Evolutionary conservation across 2,329 filamentous ascomycete species (phyloP).

Genomic region (Scortechinia acanthostroma): DNA sequence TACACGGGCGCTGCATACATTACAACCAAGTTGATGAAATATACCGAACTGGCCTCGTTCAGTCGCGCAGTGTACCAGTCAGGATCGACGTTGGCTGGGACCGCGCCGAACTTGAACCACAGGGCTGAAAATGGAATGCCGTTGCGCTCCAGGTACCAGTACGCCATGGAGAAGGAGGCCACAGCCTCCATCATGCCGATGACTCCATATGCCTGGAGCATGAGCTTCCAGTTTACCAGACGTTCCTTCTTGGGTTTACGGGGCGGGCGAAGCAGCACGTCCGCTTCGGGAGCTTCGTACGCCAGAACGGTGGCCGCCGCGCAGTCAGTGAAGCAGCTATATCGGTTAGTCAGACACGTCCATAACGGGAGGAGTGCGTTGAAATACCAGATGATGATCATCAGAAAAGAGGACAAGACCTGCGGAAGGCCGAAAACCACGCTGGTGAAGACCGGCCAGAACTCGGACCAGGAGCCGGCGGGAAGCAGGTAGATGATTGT

Average conservation of each 20-base stretch:
- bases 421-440: conserved; percentile 69
- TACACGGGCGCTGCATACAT: conserved; percentile 40
- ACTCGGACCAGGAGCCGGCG: conserved; percentile 68
- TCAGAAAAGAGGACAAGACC: conserved; percentile 66
- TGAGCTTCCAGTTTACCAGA: conserved; percentile 67
- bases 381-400: conserved; percentile 55
- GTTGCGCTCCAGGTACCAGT: conserved; percentile 54
- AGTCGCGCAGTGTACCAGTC: conserved; percentile 46
- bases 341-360: neutral
- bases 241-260: conserved; percentile 63
- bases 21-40: conserved; percentile 74
- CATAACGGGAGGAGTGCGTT: neutral
- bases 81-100: conserved; percentile 34
- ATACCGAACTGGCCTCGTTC: conserved; percentile 65
- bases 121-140: conserved; percentile 58
- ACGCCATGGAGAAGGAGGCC: conserved; percentile 56
- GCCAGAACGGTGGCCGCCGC: conserved; percentile 67
- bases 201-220: conserved; percentile 67
- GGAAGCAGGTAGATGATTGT: conserved; percentile 69
- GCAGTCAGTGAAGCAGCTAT: conserved; percentile 70
- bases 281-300: conserved; percentile 71
- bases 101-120: conserved; percentile 61
- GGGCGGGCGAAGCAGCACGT: conserved; percentile 64
- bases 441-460: conserved; percentile 70
- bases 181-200: conserved; percentile 58